Base-by-base conservation (phyloP, 2,329 filamentous ascomycete genomes). In the Talaromyces sp. region DNA sequence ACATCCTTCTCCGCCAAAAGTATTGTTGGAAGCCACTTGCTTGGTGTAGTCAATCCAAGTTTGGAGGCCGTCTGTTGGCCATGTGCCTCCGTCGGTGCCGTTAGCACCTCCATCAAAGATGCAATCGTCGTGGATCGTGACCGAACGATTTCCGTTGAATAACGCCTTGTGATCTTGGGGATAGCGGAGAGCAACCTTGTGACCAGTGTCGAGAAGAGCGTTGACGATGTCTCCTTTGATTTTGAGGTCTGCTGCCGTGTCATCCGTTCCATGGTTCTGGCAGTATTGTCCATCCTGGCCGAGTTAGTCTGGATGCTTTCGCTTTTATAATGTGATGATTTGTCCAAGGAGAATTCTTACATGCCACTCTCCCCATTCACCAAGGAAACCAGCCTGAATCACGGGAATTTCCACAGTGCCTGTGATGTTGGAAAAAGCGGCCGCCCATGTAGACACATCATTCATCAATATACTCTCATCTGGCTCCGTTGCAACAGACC, bases 331-430 rank as follows among this genome's bases (percentile, higher is more conserved):
- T 28, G 9, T 53, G 8, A 19, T 53, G 3, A 2, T 11, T 27
- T 28, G 22, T 15, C 19, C 17, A 30, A 52, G 7, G 11, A 8
- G n/a, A 2, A 51, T 30, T 25, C 58, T 51, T 61, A 61, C 54
- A 57, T 61, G 59, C 59, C 55, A 61, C 59, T 57, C 59, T 47
- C 59, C 59, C 59, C 59, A 61, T 49, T 57, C 25, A 32, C 59
- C 59, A 11, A 61, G 55, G 47, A 60, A 61, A 25, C 59, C 59
- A 30, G 59, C 59, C 22, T 61, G 59, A 51, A 61, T 57, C 25
- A 61, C 59, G 15, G 59, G 59, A 17, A 61, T 61, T 27, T 57
- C 49, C 11, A 61, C 56, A 4, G n/a, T 52, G 13, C 32, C 44
- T 36, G 25, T 54, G 36, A 54, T 33, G 30, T 47, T 30, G 7